phyloP scores from a whole-genome alignment of 2,329 filamentous ascomycete genomes.

The Apiospora sp. region DNA sequence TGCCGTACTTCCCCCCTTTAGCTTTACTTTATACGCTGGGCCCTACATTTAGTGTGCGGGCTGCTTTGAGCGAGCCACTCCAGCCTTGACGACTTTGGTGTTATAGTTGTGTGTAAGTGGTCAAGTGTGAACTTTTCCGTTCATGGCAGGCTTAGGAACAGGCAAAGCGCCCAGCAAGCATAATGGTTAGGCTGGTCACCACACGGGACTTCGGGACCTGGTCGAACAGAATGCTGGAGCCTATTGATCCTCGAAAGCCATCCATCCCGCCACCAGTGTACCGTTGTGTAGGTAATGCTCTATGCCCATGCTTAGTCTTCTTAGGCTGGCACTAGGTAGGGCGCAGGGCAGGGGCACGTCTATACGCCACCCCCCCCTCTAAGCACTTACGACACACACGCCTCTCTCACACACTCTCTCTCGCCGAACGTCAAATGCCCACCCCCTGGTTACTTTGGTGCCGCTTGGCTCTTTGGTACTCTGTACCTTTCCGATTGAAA shows the following conservation, averaged over 20 bases:
- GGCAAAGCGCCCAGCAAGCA: conserved; percentile 9
- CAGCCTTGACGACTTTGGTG: neutral
- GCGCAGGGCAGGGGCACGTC: conserved; percentile 19
- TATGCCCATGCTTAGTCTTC: conserved; percentile 19
- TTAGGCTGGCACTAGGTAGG: conserved; percentile 23
- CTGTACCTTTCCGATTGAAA: conserved; percentile 23
- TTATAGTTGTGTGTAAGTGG: conserved; percentile 21
- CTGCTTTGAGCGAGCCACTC: conserved; percentile 1
- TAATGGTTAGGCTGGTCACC: conserved; percentile 7
- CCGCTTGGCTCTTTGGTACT: conserved; percentile 15
- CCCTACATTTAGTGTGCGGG: conserved; percentile 13
- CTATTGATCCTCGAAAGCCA: conserved; percentile 26
- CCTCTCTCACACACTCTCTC: neutral
- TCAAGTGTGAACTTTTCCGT: conserved; percentile 4
- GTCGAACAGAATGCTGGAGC: conserved; percentile 29
- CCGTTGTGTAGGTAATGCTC: conserved; percentile 10
- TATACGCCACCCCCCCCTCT: conserved; percentile 18
- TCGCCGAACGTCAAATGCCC: neutral
- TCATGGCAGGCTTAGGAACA: conserved; percentile 15
- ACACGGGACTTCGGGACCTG: conserved; percentile 23
- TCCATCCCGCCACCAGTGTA: conserved; percentile 23
- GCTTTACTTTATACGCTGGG: conserved; percentile 19
- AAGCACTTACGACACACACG: neutral
- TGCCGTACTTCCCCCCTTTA: conserved; percentile 2
- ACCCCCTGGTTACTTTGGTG: conserved; percentile 13